Conservation (phyloP, 1,284 basidiomycete species). For the Heterobasidion occidentale region DNA sequence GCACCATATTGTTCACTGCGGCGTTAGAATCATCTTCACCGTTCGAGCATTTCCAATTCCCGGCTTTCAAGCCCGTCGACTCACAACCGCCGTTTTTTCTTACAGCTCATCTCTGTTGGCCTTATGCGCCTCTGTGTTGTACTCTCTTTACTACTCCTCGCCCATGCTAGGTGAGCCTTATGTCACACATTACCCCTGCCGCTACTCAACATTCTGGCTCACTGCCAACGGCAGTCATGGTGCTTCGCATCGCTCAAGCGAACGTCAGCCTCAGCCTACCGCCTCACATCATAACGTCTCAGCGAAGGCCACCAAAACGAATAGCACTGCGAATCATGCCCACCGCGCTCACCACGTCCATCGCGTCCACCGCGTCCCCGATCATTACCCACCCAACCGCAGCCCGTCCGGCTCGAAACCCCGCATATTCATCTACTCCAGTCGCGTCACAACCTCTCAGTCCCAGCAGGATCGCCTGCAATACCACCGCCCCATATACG, state of each 20-base stretch:
- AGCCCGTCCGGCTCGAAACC: neutral
- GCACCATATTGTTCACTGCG: too few species aligned
- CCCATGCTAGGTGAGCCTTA: neutral
- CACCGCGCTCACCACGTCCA: neutral
- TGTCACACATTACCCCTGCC: neutral
- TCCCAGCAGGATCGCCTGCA: conserved; percentile 5
- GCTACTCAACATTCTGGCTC: neutral
- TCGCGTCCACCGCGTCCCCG: neutral
- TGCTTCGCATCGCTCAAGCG: neutral
- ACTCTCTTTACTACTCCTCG: neutral
- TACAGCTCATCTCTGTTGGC: neutral
- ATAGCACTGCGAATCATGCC: neutral
- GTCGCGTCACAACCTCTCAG: conserved; percentile 1
- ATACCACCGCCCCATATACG: conserved; percentile 10
- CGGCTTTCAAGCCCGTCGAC: neutral
- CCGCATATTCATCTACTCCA: conserved; percentile 3
- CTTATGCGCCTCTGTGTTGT: neutral
- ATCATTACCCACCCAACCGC: neutral
- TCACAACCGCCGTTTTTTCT: neutral
- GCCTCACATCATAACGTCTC: neutral
- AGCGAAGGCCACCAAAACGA: neutral
- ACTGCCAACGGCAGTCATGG: neutral
- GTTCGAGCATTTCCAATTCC: neutral
- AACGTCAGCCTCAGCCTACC: neutral
- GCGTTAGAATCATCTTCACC: too few species aligned